A percentile compares a stretch with the other conserved stretches of the same genome.
phyloP scores from a whole-genome alignment of 257 asterid species.

The Cinchona pubescens region DNA sequence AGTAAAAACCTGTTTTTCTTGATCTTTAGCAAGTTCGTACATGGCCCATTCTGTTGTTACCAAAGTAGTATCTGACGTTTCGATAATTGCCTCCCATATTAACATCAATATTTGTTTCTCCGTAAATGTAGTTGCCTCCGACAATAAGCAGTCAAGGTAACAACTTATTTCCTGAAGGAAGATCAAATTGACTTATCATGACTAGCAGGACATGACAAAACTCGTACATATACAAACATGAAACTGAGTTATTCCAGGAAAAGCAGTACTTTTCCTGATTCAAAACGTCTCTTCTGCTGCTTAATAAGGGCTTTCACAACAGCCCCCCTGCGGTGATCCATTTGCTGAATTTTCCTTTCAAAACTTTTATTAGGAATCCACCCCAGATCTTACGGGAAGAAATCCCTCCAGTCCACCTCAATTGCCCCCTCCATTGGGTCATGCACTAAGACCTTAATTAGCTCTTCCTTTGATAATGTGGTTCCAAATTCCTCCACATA shows the following conservation, averaged over 20 bases:
- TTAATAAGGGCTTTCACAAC: slow-evolving; percentile 67
- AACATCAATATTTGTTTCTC: slow-evolving; percentile 69
- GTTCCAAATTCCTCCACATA: slow-evolving; percentile 58
- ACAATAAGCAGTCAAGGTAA: slow-evolving; percentile 58
- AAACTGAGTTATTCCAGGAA: background rate
- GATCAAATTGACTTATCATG: background rate
- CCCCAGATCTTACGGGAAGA: slow-evolving; percentile 72
- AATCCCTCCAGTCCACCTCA: slow-evolving; percentile 98
- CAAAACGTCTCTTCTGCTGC: slow-evolving; percentile 52
- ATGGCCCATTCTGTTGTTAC: slow-evolving; percentile 88
- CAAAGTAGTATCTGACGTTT: slow-evolving; percentile 73
- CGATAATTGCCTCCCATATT: slow-evolving; percentile 82
- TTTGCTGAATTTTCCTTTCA: slow-evolving; percentile 43
- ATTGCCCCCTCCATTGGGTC: slow-evolving; percentile 85
- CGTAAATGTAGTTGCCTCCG: slow-evolving; percentile 55
- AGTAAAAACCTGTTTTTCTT: slow-evolving; percentile 54
- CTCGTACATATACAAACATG: background rate
- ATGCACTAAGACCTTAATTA: slow-evolving; percentile 55
- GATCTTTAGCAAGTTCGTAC: slow-evolving; percentile 78
- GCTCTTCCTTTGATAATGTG: slow-evolving; percentile 46
- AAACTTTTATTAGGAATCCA: slow-evolving; percentile 77
- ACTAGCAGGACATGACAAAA: background rate
- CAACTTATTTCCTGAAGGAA: slow-evolving; percentile 52
- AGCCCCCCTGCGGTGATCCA: slow-evolving; percentile 46
- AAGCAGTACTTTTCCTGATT: slow-evolving; percentile 55